Conservation (phyloP, 305 asterid species). For the Stenogyne calaminthoides region DNA sequence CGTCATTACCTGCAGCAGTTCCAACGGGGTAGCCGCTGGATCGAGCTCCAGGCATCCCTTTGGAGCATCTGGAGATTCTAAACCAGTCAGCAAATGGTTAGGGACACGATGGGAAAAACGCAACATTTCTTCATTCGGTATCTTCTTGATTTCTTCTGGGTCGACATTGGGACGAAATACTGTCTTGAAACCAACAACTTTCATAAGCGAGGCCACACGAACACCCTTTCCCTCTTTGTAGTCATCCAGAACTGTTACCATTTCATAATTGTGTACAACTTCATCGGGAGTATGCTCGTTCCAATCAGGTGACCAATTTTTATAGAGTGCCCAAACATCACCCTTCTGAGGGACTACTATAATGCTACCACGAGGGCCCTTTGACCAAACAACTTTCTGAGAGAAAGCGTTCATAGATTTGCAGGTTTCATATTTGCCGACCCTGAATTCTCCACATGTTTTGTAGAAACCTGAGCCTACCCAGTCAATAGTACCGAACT, state of each 20-base stretch:
- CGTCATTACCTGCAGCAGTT: slow-evolving; percentile 59
- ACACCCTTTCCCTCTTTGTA: slow-evolving; percentile 68
- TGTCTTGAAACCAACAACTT: slow-evolving; percentile 78
- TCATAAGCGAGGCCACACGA: slow-evolving; percentile 68
- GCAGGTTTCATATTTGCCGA: slow-evolving; percentile 58
- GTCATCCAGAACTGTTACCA: slow-evolving; percentile 69
- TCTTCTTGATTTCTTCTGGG: slow-evolving; percentile 45
- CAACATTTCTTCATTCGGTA: slow-evolving; percentile 80
- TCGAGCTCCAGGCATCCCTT: slow-evolving; percentile 85
- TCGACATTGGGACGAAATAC: slow-evolving; percentile 64
- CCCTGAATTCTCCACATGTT: slow-evolving; percentile 90
- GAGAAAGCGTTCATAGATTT: slow-evolving; percentile 76
- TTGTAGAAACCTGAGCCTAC: slow-evolving; percentile 79
- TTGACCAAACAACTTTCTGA: slow-evolving; percentile 74
- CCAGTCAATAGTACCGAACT: slow-evolving; percentile 73
- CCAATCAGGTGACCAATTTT: slow-evolving; percentile 83
- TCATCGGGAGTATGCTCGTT: slow-evolving; percentile 60
- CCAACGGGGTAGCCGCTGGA: slow-evolving; percentile 87
- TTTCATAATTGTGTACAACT: slow-evolving; percentile 74
- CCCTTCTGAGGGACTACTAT: slow-evolving; percentile 69
- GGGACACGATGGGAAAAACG: slow-evolving; percentile 90
- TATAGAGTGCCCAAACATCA: slow-evolving; percentile 89
- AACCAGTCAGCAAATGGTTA: slow-evolving; percentile 54
- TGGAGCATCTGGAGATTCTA: slow-evolving; percentile 66
- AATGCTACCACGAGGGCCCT: slow-evolving; percentile 61